Evolutionary conservation across 1,284 basidiomycete genomes (phyloP).

Genomic region (Cerrena zonata): DNA sequence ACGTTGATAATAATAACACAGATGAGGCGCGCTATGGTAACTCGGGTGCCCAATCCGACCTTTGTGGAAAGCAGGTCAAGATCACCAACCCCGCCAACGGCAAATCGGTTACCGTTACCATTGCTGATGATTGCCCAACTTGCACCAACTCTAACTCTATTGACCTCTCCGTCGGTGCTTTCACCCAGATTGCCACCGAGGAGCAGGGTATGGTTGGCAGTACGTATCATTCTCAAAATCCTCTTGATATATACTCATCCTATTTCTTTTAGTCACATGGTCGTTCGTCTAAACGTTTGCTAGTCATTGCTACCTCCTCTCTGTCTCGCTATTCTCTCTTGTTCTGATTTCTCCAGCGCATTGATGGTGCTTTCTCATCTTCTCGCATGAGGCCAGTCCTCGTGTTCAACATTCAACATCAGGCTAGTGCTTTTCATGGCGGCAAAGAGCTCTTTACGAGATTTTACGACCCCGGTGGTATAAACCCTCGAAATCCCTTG

Average conservation of each 20-base stretch:
- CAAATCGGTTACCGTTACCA: conserved; percentile 53
- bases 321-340: conserved; percentile 8
- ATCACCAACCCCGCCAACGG: conserved; percentile 61
- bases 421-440: background rate
- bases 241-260: background rate
- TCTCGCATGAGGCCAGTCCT: conserved; percentile 21
- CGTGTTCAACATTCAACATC: conserved; percentile 1
- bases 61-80: conserved; percentile 62
- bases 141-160: conserved; percentile 65
- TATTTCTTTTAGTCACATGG: conserved; percentile 41
- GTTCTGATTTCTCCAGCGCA: conserved; percentile 6
- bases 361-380: conserved; percentile 14
- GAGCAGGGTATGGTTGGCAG: conserved; percentile 57
- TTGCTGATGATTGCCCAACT: conserved; percentile 82
- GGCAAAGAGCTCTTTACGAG: conserved; percentile 22
- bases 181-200: conserved; percentile 53
- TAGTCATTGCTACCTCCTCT: conserved; percentile 6
- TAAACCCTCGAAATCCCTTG: conserved; percentile 22
- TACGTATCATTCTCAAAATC: conserved; percentile 31
- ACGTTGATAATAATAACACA: no score
- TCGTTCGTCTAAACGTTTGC: conserved; percentile 30
- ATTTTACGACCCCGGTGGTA: conserved; percentile 38
- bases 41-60: conserved; percentile 38
- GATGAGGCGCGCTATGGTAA: conserved; percentile 50
- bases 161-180: conserved; percentile 77